Evolutionary conservation across 1,284 basidiomycete genomes (phyloP), one percentile per base, ranked within the genome.

Genomic region (Ceratobasidium sp.): DNA sequence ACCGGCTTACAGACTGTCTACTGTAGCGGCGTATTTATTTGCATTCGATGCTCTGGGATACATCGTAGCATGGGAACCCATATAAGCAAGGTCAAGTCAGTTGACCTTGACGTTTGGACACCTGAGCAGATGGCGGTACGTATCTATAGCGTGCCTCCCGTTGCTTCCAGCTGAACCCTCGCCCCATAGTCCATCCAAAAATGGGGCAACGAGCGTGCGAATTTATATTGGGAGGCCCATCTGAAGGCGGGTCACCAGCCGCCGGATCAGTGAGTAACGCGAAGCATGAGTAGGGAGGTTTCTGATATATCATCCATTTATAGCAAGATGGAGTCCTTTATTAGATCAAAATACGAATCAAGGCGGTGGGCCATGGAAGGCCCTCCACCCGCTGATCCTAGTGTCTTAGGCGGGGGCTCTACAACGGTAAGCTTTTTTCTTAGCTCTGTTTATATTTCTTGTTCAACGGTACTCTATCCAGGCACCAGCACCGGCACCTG

Each of bases 21-120:
- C 52, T 10, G 71, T 81, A 96, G 95, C 42, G 96, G 96, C 44
- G 94, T 96, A 2, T 98, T 95, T 84, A 87, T 98, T 54, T 99
- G 97, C 84, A 99, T 99, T 81, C 91, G 97, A 78, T 99, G 97
- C 86, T 98, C 96, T n/a, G 97, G 97, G 46, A 95, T 99, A 78
- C 97, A 99, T 85, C 93, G 98, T 54, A 93, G 95, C 44, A 97
- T 99, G 96, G 98, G 98, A 79, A 99, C 97, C 0, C 98, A 99
- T 84, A 97, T 98, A 85, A 94, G 94, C 85, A 94, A 94, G 83
- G 96, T 99, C 83, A 98, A 98, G 84, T 98, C 96, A 9, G 96
- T 99, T 79, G 97, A 99, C 86, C 91, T 99, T 61, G 97, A 99
- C 82, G 92, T 95, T 26, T 99, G 97, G 97, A 98, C 96, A 3